phyloP scores from a whole-genome alignment of 164 flowering plant species.

The Liriodendron chinense region DNA sequence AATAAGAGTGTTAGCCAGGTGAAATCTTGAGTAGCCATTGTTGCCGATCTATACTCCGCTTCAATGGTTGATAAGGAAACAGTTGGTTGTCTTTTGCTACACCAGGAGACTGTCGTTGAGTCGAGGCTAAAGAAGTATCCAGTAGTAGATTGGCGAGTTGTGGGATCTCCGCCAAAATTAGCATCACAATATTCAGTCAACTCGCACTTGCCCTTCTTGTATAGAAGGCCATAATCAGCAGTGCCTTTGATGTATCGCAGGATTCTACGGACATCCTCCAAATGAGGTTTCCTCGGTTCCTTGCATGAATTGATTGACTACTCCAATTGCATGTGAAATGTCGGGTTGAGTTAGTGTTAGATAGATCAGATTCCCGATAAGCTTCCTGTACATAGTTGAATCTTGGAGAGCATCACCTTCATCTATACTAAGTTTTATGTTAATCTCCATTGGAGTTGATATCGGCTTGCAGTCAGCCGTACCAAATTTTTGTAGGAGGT shows the following conservation, averaged over 20 bases:
- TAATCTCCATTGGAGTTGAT: no score
- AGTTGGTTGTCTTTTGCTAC: conserved; percentile 22
- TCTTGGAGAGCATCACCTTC: no score
- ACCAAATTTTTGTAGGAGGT: no score
- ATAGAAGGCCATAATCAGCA: no score
- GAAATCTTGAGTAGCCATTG: conserved; percentile 12
- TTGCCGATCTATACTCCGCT: conserved; percentile 17
- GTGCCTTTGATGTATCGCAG: no score
- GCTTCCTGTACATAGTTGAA: not conserved
- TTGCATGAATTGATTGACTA: conserved; percentile 5
- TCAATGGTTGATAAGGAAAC: conserved; percentile 13
- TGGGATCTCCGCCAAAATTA: no score
- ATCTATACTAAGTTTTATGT: no score
- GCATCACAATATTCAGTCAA: no score
- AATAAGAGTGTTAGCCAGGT: conserved; percentile 16
- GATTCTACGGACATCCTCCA: not conserved
- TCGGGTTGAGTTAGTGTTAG: not conserved
- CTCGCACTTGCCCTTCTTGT: no score
- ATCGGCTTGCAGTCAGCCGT: no score
- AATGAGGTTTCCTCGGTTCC: conserved; percentile 8
- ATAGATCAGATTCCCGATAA: conserved; percentile 2
- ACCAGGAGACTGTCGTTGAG: conserved; percentile 12
- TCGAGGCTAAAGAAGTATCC: no score
- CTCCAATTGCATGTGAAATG: not conserved
- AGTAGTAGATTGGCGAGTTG: no score